phyloP scores from a whole-genome alignment of 768 basidiomycete species.

The Strobilomyces dryophilus region DNA sequence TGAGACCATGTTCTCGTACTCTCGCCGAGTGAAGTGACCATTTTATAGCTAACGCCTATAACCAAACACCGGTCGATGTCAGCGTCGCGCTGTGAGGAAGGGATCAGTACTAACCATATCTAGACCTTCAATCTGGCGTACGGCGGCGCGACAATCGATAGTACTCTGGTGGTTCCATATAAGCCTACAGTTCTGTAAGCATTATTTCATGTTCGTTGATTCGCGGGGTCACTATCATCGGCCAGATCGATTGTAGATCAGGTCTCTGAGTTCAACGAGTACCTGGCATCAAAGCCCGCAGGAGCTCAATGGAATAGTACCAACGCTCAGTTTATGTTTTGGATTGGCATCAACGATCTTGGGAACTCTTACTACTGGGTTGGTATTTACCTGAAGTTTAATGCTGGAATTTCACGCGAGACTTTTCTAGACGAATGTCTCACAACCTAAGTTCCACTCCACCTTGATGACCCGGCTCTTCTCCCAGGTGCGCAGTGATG shows the following conservation, averaged over 20 bases:
- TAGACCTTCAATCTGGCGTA: constrained; percentile 66
- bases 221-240: background rate
- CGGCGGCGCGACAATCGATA: constrained; percentile 63
- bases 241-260: constrained; percentile 42
- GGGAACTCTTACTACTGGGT: constrained; percentile 18
- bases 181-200: constrained; percentile 48
- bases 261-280: constrained; percentile 52
- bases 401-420: background rate
- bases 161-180: constrained; percentile 52
- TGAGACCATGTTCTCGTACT: constrained; percentile 20
- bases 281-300: constrained; percentile 45
- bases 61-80: constrained; percentile 51
- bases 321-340: constrained; percentile 62
- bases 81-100: background rate
- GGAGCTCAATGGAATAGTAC: constrained; percentile 51
- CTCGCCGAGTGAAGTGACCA: background rate
- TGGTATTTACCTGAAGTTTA: background rate
- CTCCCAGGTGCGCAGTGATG: constrained; percentile 19
- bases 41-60: constrained; percentile 45
- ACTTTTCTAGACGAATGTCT: constrained; percentile 20
- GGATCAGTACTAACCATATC: background rate
- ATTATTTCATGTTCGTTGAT: constrained; percentile 8
- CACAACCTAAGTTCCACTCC: constrained; percentile 21
- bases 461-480: constrained; percentile 24
- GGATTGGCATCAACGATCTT: constrained; percentile 71